phyloP scores from a whole-genome alignment of 2,329 filamentous ascomycete species.

The Calonectria henricotiae region DNA sequence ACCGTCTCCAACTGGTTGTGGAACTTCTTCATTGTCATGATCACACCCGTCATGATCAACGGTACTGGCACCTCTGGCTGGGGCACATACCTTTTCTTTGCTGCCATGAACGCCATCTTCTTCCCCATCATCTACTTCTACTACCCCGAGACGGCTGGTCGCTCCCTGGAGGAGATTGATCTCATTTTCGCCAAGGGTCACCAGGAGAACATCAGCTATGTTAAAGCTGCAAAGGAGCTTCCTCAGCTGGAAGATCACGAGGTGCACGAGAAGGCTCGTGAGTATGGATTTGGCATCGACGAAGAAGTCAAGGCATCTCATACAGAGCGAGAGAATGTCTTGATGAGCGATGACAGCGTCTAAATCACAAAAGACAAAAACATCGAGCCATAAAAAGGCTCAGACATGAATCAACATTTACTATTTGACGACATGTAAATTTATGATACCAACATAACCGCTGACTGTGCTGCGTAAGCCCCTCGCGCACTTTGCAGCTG shows the following conservation, averaged over 20 bases:
- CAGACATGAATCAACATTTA: not conserved
- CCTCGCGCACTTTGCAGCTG: too few species aligned
- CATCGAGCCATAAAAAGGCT: not conserved
- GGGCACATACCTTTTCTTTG: constrained; percentile 68
- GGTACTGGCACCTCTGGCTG: constrained; percentile 65
- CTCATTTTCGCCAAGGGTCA: constrained; percentile 74
- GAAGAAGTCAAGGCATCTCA: constrained; percentile 8
- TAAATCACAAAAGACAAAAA: not conserved
- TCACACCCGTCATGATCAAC: constrained; percentile 76
- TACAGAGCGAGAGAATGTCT: constrained; percentile 1
- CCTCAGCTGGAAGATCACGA: constrained; percentile 69
- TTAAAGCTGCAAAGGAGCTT: constrained; percentile 71
- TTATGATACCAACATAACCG: too few species aligned
- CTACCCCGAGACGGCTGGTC: constrained; percentile 62
- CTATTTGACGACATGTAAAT: not conserved
- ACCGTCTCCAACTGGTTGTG: constrained; percentile 75
- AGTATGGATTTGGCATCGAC: not conserved
- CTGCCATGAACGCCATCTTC: constrained; percentile 68
- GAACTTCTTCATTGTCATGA: constrained; percentile 70
- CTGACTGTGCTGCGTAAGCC: too few species aligned
- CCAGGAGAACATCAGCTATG: constrained; percentile 73
- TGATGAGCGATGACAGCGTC: constrained; percentile 3
- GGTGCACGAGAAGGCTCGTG: constrained; percentile 65
- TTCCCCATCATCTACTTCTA: constrained; percentile 68
- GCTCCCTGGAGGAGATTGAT: constrained; percentile 71